A percentile compares a stretch with the other conserved stretches of the same genome.
These are phyloP conservation scores for Scleroderma citrinum DNA, from an alignment of 768 basidiomycete species.

Conservation along the genomic window DNA sequence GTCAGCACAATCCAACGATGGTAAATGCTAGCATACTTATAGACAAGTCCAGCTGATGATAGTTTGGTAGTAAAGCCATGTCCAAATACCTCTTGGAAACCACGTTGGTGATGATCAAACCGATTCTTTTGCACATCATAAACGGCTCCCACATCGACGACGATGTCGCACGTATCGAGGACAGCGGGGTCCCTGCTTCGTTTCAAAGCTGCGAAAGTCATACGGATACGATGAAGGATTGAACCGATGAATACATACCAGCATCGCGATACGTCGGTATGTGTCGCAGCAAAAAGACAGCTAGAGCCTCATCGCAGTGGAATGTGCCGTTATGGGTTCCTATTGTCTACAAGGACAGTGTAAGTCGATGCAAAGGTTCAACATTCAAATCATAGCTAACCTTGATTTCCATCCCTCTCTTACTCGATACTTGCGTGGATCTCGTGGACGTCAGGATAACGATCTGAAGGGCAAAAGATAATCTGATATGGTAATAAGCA, in stretches of 20 bases:
- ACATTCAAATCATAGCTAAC: constrained; percentile 16
- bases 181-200: constrained; percentile 67
- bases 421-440: constrained; percentile 34
- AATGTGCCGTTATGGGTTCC: constrained; percentile 96
- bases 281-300: constrained; percentile 80
- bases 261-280: constrained; percentile 72
- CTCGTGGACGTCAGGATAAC: no score
- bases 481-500: not conserved
- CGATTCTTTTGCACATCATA: constrained; percentile 75
- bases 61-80: constrained; percentile 85
- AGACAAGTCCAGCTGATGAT: constrained; percentile 87
- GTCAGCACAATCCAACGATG: constrained; percentile 3
- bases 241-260: constrained; percentile 37
- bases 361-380: not conserved
- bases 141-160: constrained; percentile 92
- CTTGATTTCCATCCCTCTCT: constrained; percentile 40
- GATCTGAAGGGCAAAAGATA: no score
- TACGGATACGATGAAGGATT: constrained; percentile 2
- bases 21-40: constrained; percentile 61
- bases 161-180: constrained; percentile 81
- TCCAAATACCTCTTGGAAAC: constrained; percentile 87
- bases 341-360: constrained; percentile 49
- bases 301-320: constrained; percentile 95
- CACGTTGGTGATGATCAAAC: constrained; percentile 97
- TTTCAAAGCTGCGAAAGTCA: constrained; percentile 44